These are phyloP conservation scores for Candida multigemmis DNA, from an alignment of 805 yeast genomes.

Conservation along the genomic window DNA sequence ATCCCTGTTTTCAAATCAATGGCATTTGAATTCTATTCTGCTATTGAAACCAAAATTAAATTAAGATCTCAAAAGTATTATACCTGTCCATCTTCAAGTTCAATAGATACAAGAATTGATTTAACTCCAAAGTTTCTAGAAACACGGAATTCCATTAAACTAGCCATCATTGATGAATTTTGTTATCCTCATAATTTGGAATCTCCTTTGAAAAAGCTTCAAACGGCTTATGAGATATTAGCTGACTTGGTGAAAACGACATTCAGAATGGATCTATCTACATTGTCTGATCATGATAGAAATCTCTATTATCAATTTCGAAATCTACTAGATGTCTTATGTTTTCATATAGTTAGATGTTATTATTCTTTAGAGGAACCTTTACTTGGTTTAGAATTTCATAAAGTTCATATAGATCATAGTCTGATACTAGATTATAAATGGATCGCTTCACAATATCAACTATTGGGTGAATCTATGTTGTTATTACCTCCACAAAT, in stretches of 20 bases:
- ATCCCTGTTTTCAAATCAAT: slow-evolving; percentile 17
- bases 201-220: slow-evolving; percentile 16
- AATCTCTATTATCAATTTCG: slow-evolving; percentile 26
- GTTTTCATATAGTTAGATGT: slow-evolving; percentile 54
- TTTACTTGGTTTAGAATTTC: slow-evolving; percentile 52
- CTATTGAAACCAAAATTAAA: slow-evolving; percentile 20
- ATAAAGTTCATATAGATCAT: slow-evolving; percentile 60
- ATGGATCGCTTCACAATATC: slow-evolving; percentile 60
- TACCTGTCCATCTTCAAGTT: slow-evolving; percentile 17
- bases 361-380: slow-evolving; percentile 53
- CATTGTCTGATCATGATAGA: slow-evolving; percentile 17
- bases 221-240: slow-evolving; percentile 22
- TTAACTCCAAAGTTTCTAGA: slow-evolving; percentile 29
- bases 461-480: slow-evolving; percentile 55
- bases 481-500: slow-evolving; percentile 38
- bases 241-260: slow-evolving; percentile 11
- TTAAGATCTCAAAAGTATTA: slow-evolving; percentile 29
- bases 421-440: too few relatives aligned
- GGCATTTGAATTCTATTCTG: slow-evolving; percentile 24
- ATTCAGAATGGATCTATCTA: not conserved
- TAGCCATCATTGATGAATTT: slow-evolving; percentile 22
- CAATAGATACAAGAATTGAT: slow-evolving; percentile 17
- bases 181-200: slow-evolving; percentile 24
- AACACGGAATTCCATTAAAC: slow-evolving; percentile 28
- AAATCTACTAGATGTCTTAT: slow-evolving; percentile 46